Evolutionary conservation across 2,329 filamentous ascomycete species (phyloP).

Genomic region (Fusarium liriodendri): DNA sequence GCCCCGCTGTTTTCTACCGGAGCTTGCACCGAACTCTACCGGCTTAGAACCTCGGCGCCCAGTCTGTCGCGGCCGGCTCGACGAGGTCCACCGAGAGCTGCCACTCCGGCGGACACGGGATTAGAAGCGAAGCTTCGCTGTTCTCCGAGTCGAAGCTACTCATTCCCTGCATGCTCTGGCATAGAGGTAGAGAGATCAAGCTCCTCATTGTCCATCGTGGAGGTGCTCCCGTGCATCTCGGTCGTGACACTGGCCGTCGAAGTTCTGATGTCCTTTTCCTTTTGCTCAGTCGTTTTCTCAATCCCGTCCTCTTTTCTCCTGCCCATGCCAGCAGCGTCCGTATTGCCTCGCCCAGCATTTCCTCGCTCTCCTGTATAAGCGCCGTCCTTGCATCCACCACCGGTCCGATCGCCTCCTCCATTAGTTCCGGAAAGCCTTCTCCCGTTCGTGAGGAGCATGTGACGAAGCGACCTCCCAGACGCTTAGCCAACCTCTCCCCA

Average conservation of each 20-base stretch:
- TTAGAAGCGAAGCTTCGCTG: conserved; percentile 17
- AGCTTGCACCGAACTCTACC: background rate
- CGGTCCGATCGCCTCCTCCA: conserved; percentile 17
- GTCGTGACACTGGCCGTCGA: conserved; percentile 2
- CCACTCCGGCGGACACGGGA: conserved; percentile 25
- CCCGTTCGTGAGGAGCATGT: conserved; percentile 15
- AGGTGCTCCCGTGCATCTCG: conserved; percentile 24
- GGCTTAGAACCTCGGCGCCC: conserved; percentile 20
- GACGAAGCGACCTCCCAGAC: conserved; percentile 23
- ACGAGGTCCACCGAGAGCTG: conserved; percentile 25
- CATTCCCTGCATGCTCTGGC: background rate
- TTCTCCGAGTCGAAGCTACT: background rate
- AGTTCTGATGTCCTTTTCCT: background rate
- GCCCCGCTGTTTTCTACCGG: background rate
- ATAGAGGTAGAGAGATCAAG: conserved; percentile 1
- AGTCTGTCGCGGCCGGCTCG: conserved; percentile 21
- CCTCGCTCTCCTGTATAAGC: conserved; percentile 30
- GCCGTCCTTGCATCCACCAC: conserved; percentile 23
- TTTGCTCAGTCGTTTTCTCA: conserved; percentile 5
- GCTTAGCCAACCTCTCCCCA: conserved; percentile 16
- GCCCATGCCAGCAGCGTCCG: conserved; percentile 9
- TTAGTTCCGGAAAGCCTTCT: conserved; percentile 1
- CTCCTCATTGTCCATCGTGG: conserved; percentile 30
- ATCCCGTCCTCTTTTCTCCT: background rate
- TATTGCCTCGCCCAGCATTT: conserved; percentile 17